phyloP scores from a whole-genome alignment of 2,329 filamentous ascomycete genomes.

The Diplodia seriata region DNA sequence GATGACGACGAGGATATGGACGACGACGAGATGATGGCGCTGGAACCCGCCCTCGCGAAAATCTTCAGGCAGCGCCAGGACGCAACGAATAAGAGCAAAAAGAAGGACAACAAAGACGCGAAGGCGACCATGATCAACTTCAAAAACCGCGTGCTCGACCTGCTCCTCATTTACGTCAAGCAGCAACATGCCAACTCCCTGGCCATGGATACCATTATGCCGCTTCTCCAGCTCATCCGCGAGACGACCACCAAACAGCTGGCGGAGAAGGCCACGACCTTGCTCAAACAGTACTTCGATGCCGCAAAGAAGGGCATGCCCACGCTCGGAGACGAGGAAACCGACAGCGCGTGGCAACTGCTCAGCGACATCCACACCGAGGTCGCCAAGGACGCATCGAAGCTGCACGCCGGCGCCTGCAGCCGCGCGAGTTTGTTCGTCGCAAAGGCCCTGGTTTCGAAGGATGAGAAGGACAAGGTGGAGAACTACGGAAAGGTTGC shows the following conservation, averaged over 20 bases:
- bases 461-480: slow-evolving; percentile 43
- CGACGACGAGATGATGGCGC: slow-evolving; percentile 91
- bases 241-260: slow-evolving; percentile 80
- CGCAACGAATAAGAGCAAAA: slow-evolving; percentile 55
- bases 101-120: slow-evolving; percentile 85
- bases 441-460: slow-evolving; percentile 65
- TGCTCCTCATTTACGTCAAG: slow-evolving; percentile 84
- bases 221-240: slow-evolving; percentile 77
- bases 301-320: slow-evolving; percentile 59
- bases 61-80: slow-evolving; percentile 83
- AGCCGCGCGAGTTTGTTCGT: slow-evolving; percentile 75
- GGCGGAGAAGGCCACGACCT: slow-evolving; percentile 72
- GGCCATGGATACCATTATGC: slow-evolving; percentile 73
- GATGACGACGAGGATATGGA: slow-evolving; percentile 80
- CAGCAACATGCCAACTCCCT: slow-evolving; percentile 73
- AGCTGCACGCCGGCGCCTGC: slow-evolving; percentile 75
- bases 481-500: slow-evolving; percentile 48
- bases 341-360: slow-evolving; percentile 57
- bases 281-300: slow-evolving; percentile 76
- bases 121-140: slow-evolving; percentile 91
- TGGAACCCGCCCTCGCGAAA: slow-evolving; percentile 82
- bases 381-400: slow-evolving; percentile 67
- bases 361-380: slow-evolving; percentile 73
- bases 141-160: slow-evolving; percentile 90
- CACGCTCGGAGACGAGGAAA: slow-evolving; percentile 51